These are phyloP conservation scores for Acanthamoeba polyphaga DNA, from an alignment of 208 protist genomes.

Conservation along the genomic window DNA sequence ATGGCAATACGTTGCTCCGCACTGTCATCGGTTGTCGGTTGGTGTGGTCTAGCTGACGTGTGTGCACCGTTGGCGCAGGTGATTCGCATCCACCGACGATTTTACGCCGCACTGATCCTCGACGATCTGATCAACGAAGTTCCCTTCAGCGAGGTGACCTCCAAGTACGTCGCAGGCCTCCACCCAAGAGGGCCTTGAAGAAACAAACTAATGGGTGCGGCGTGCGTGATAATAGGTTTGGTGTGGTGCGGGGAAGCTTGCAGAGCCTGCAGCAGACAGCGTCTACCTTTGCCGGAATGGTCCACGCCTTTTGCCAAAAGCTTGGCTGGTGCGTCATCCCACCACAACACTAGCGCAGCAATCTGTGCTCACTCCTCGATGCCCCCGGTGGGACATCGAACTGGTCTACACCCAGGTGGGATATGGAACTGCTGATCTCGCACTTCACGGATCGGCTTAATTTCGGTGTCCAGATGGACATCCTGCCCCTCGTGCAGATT, in stretches of 20 bases:
- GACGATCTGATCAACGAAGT: constrained; percentile 92
- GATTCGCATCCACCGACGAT: constrained; percentile 91
- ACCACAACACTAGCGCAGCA: background rate
- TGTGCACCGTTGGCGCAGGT: constrained; percentile 17
- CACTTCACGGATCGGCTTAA: constrained; percentile 93
- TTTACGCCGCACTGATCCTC: constrained; percentile 94
- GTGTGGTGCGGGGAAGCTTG: constrained; percentile 91
- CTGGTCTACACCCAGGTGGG: constrained; percentile 74
- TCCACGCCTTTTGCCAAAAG: constrained; percentile 92
- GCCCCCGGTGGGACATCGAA: background rate
- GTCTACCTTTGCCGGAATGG: constrained; percentile 93
- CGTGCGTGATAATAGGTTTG: constrained; percentile 82
- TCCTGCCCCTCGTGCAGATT: constrained; percentile 94
- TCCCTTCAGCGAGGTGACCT: constrained; percentile 89
- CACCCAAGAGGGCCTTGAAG: too few species aligned
- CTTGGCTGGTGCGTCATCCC: constrained; percentile 90
- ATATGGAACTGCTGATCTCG: constrained; percentile 92
- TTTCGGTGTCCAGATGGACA: constrained; percentile 93
- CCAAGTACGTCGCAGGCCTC: background rate
- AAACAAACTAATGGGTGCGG: background rate
- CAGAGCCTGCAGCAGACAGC: constrained; percentile 92
- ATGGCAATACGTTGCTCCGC: background rate
- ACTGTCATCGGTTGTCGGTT: background rate
- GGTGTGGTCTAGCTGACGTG: background rate
- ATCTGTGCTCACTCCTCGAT: too few species aligned